Evolutionary conservation across 352 stramenopile species (phyloP).

Genomic region (Phytophthora cactorum): DNA sequence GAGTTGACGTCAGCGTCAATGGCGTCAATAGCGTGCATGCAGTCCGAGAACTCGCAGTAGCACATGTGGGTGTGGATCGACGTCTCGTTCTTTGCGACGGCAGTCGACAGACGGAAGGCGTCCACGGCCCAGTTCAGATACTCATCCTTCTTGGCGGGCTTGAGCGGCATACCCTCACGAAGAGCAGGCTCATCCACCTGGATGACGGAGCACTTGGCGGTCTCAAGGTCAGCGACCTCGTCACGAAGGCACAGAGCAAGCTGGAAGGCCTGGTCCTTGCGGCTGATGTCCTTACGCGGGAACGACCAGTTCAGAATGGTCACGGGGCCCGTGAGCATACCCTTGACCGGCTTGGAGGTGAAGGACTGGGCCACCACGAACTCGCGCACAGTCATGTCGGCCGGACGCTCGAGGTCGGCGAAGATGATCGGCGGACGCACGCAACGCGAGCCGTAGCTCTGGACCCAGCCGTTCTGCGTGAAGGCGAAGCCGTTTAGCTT

Average conservation of each 20-base stretch:
- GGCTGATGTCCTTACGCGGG: slow-evolving; percentile 90
- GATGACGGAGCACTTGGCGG: slow-evolving; percentile 89
- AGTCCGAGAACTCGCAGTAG: slow-evolving; percentile 96
- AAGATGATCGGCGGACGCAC: slow-evolving; percentile 94
- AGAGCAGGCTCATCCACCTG: slow-evolving; percentile 94
- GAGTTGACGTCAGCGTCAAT: slow-evolving; percentile 95
- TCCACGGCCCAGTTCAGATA: slow-evolving; percentile 84
- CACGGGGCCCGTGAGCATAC: slow-evolving; percentile 94
- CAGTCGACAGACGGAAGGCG: slow-evolving; percentile 90
- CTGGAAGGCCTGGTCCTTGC: slow-evolving; percentile 92
- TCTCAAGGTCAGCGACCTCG: slow-evolving; percentile 92
- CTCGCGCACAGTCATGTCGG: slow-evolving; percentile 92
- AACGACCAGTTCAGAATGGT: slow-evolving; percentile 97
- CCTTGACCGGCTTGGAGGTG: slow-evolving; percentile 92
- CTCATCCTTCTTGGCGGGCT: slow-evolving; percentile 83
- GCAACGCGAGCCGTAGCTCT: slow-evolving; percentile 93
- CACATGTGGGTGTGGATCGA: slow-evolving; percentile 97
- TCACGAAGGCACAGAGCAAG: slow-evolving; percentile 90
- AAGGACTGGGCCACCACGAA: slow-evolving; percentile 92
- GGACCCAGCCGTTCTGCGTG: slow-evolving; percentile 93
- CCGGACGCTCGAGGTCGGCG: slow-evolving; percentile 82
- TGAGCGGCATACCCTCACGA: slow-evolving; percentile 92
- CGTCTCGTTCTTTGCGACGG: slow-evolving; percentile 86
- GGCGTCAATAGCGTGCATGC: slow-evolving; percentile 92
- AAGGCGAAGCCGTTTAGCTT: slow-evolving; percentile 94